Evolutionary conservation across 2,329 filamentous ascomycete species (phyloP), one percentile per base, ranked within the genome.

Genomic region (Acephala macrosclerotiorum): DNA sequence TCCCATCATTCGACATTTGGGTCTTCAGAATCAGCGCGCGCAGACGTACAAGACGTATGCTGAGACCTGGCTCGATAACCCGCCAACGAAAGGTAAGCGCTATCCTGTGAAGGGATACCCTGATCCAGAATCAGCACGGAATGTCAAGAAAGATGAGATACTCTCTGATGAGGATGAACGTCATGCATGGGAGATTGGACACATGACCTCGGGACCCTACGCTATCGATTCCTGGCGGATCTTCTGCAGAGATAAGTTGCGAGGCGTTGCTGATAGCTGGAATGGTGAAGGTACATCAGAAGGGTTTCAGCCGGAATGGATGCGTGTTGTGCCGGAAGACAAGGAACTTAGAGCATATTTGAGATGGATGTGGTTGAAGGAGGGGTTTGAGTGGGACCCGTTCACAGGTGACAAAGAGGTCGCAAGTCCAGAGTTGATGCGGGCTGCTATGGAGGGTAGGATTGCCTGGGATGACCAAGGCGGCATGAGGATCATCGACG

Each of bases 151-250:
- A 3, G 77, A 77, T 12, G 85, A 87, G 69, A 76, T 80, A 7
- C 67, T 87, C 18, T 77, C 80, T 25, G 82, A 84, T 62, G 81
- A 82, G 2, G 75, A 77, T 63, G 42, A 66, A 5, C 66, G 74
- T 8, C 67, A 60, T 9, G 75, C 86, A 0, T 96, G 93, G 89
- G 94, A 97, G 74, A 91, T 97, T 66, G 93, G 91, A 0, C 92
- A 97, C 77, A 81, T 97, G 64, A 94, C 93, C 0, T 89, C 92
- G 61, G 92, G 94, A 18, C 84, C 88, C 1, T 97, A 97, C 77
- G 91, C 93, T 0, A 82, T 95, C 58, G 94, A 97, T 77, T 94
- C 91, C 74, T 97, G 93, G 92, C 88, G 94, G 2, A 97, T 97
- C 69, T 97, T 97, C 78, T 97, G 93, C 76, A 87, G 94, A 1